Evolutionary conservation across 257 asterid species (phyloP).

Genomic region (Vinca minor): DNA sequence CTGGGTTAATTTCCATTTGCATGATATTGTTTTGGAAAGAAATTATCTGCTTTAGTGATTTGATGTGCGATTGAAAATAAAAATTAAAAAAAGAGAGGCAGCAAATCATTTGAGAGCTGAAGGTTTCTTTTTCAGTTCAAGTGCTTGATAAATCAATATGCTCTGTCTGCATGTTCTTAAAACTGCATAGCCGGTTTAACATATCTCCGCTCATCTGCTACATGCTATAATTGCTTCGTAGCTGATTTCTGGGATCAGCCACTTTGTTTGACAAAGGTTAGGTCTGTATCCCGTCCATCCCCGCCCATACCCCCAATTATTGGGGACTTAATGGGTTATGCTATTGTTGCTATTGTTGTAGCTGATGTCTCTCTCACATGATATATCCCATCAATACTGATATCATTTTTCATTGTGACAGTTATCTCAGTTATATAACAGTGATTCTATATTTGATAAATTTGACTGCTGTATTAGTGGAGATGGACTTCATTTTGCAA

Average conservation of each 20-base stretch:
- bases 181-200: background rate
- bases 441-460: constrained; percentile 70
- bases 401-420: constrained; percentile 23
- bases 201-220: background rate
- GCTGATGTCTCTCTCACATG: too few relatives aligned
- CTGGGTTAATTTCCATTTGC: background rate
- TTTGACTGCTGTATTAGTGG: constrained; percentile 64
- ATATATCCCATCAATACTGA: constrained; percentile 19
- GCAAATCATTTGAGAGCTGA: too few relatives aligned
- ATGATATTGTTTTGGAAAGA: background rate
- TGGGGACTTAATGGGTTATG: too few relatives aligned
- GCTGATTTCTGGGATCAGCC: too few relatives aligned
- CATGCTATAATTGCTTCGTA: too few relatives aligned
- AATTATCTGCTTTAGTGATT: background rate
- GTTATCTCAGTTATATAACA: constrained; percentile 62
- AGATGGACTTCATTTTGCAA: constrained; percentile 56
- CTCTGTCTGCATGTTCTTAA: background rate
- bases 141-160: background rate
- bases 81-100: background rate
- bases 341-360: background rate
- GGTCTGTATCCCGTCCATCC: too few relatives aligned
- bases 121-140: too few relatives aligned
- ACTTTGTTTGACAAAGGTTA: too few relatives aligned
- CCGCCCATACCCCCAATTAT: too few relatives aligned
- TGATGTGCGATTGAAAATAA: background rate